Evolutionary conservation across 331 rosid genomes (phyloP), one percentile per base, ranked within the genome.

Genomic region (Rhamnella rubrinervis): DNA sequence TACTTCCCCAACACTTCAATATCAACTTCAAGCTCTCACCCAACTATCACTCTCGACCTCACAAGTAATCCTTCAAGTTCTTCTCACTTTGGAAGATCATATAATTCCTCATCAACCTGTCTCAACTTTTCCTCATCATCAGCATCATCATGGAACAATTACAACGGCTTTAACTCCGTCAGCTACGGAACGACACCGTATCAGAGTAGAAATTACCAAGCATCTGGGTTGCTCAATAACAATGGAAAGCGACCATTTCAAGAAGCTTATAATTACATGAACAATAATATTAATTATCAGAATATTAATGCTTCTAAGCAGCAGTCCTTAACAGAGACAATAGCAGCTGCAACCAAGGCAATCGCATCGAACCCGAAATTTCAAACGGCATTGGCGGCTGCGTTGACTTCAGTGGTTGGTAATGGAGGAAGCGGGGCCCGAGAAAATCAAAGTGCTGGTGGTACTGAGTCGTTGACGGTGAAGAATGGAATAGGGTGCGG

Each of bases 41-140:
- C 90, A 55, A 88, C 91, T 20, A 67, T 88, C 70, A 88, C 89
- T 49, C 81, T 88, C 14, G 91, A 88, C 68, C 85, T 88, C 25
- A 85, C 89, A 12, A 62, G 26, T 38, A 77, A 77, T 49, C 31
- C 66, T 72, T 71, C 82, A 26, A 72, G 58, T 15, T 69, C 72
- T 55, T 63, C 84, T n/a, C 60, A 64, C 40, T 58, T 72, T 26
- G 3, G 67, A 59, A 62, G 16, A 20, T 65, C 82, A n/a, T 65
- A 75, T 65, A 75, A 58, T 66, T 23, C 84, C 38, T 67, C 85
- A 25, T 71, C 83, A 55, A 17, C 44, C 46, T 1, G 2, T 73
- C 82, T 86, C 71, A 86, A 46, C 23, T 78, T 86, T 65, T 78
- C 85, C 35, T 75, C 70, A 44, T 75, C 82, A 37, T 71, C 78